These are phyloP conservation scores for Grigorovia jiainica DNA, from an alignment of 805 yeast genomes.

Conservation along the genomic window DNA sequence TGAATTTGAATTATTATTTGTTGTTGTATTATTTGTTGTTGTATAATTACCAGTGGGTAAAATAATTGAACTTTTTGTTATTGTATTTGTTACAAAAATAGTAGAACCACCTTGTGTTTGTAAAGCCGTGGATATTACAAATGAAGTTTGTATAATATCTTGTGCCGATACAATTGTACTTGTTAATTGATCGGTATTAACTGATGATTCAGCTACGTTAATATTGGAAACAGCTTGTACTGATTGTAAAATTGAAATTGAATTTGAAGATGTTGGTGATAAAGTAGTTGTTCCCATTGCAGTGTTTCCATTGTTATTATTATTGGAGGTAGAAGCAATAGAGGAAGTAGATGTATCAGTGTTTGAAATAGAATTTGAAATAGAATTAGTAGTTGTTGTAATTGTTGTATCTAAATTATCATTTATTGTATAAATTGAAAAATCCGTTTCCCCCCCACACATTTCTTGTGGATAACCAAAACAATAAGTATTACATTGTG, in stretches of 20 bases:
- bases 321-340: not conserved
- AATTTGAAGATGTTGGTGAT: not conserved
- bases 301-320: not conserved
- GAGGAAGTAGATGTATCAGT: constrained; percentile 7
- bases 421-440: constrained; percentile 34
- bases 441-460: constrained; percentile 55
- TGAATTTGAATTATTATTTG: not conserved
- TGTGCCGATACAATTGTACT: not conserved
- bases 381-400: constrained; percentile 8
- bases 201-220: constrained; percentile 5
- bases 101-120: constrained; percentile 26
- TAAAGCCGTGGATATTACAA: constrained; percentile 16
- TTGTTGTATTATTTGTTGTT: constrained; percentile 1
- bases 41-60: constrained; percentile 10
- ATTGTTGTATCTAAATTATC: constrained; percentile 4
- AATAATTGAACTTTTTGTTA: constrained; percentile 13
- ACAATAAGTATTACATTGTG: constrained; percentile 33
- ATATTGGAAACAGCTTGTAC: not conserved
- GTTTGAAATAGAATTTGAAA: not conserved
- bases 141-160: constrained; percentile 7
- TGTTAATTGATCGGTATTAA: too few relatives aligned
- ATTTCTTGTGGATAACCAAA: constrained; percentile 46
- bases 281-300: not conserved
- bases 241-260: not conserved
- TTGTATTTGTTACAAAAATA: constrained; percentile 20